Conservation (phyloP, 148 eudicot species). For the Suaeda aralocaspica region DNA sequence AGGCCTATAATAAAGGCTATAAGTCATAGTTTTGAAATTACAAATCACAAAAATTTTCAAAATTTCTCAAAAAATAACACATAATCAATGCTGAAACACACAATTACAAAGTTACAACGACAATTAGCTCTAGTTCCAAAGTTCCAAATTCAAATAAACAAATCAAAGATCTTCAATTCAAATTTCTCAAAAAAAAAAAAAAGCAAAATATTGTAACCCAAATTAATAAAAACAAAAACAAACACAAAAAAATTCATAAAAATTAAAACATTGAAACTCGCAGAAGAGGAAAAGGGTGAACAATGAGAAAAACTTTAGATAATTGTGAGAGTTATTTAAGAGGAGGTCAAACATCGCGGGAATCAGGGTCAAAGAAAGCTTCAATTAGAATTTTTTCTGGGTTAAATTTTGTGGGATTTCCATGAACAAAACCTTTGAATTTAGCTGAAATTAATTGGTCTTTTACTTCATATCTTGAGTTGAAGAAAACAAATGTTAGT, state of each 20-base stretch:
- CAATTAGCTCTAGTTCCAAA: too few relatives aligned
- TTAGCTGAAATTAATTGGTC: slow-evolving; percentile 40
- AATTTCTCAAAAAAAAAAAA: too few relatives aligned
- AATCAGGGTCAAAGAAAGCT: slow-evolving; percentile 86
- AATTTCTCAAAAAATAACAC: too few relatives aligned
- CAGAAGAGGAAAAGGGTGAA: slow-evolving; percentile 86
- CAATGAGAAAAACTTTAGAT: slow-evolving; percentile 47
- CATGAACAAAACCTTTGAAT: slow-evolving; percentile 74
- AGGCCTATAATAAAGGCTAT: too few relatives aligned
- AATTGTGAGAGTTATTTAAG: slow-evolving; percentile 54
- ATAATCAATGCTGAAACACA: too few relatives aligned
- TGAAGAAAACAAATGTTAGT: not conserved
- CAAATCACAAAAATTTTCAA: too few relatives aligned
- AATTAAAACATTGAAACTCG: slow-evolving; percentile 14
- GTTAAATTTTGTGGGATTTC: slow-evolving; percentile 26
- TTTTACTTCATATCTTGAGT: slow-evolving; percentile 11
- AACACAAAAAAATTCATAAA: not conserved
- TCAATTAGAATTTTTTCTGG: slow-evolving; percentile 51
- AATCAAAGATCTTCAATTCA: too few relatives aligned
- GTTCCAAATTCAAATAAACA: too few relatives aligned
- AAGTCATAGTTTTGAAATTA: too few relatives aligned
- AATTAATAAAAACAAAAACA: not conserved
- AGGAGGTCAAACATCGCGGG: slow-evolving; percentile 80
- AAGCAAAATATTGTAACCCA: not conserved
- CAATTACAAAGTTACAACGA: too few relatives aligned